A percentile compares a stretch with the other conserved stretches of the same genome.
Conservation (phyloP, 176 grass and related monocot genomes). For the Musa beccarii region DNA sequence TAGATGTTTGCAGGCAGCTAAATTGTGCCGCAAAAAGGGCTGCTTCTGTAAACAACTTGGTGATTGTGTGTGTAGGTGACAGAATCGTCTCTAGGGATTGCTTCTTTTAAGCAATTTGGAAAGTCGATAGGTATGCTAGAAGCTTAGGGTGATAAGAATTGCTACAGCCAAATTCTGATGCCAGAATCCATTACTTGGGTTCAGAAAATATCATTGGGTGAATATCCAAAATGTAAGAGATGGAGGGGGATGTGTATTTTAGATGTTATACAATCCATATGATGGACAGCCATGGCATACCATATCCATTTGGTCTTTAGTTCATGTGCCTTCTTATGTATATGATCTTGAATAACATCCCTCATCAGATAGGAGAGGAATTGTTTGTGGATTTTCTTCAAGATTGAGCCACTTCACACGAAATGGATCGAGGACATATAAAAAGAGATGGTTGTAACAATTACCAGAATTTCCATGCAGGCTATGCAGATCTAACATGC, state of each 20-base stretch:
- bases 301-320: neutral
- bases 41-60: neutral
- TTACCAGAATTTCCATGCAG: slow-evolving; percentile 23
- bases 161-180: neutral
- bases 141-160: neutral
- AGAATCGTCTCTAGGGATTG: neutral
- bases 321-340: neutral
- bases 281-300: neutral
- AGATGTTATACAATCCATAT: neutral
- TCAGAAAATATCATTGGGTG: neutral
- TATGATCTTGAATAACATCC: neutral
- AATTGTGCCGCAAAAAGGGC: neutral
- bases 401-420: slow-evolving; percentile 2
- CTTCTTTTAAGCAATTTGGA: neutral
- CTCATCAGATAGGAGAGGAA: slow-evolving; percentile 7
- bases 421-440: neutral
- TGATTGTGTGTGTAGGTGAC: neutral
- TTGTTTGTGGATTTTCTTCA: slow-evolving; percentile 18
- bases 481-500: slow-evolving; percentile 37
- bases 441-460: neutral
- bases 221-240: neutral
- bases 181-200: neutral
- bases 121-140: neutral
- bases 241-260: neutral
- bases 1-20: neutral